These are phyloP conservation scores for Flaveria robusta DNA, from an alignment of 129 eudicot species.

Conservation along the genomic window DNA sequence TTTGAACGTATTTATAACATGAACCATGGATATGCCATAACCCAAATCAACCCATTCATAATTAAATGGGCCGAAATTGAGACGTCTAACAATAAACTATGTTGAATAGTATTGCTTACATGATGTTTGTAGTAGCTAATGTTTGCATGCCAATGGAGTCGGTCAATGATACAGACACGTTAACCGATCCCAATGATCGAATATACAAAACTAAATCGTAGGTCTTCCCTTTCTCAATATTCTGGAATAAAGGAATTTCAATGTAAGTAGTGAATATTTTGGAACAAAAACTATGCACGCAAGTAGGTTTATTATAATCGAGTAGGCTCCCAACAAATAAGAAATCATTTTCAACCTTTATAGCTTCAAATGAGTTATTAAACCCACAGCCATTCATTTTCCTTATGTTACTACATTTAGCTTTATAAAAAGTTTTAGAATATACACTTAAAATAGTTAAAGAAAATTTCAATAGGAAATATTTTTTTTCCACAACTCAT, in stretches of 20 bases:
- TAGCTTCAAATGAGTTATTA: not conserved
- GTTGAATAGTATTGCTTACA: slow-evolving; percentile 44
- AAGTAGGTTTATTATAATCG: not conserved
- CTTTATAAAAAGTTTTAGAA: not conserved
- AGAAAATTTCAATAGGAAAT: too few relatives aligned
- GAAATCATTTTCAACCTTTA: not conserved
- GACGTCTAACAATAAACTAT: not conserved
- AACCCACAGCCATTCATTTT: not conserved
- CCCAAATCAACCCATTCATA: not conserved
- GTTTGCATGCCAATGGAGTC: slow-evolving; percentile 56
- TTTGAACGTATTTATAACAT: too few relatives aligned
- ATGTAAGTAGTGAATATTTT: not conserved
- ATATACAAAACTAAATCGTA: slow-evolving; percentile 64
- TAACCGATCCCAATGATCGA: slow-evolving; percentile 53
- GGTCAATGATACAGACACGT: slow-evolving; percentile 54
- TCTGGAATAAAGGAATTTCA: slow-evolving; percentile 46
- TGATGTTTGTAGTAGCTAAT: slow-evolving; percentile 53
- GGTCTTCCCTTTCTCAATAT: slow-evolving; percentile 84
- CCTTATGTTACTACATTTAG: not conserved
- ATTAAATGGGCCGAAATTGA: not conserved
- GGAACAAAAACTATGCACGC: slow-evolving; percentile 14
- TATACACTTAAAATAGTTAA: not conserved
- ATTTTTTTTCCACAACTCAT: not conserved
- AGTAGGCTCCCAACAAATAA: not conserved
- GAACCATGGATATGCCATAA: not conserved